These are phyloP conservation scores for Aspergillus sclerotioniger DNA, from an alignment of 495 filamentous ascomycete genomes.

Conservation along the genomic window DNA sequence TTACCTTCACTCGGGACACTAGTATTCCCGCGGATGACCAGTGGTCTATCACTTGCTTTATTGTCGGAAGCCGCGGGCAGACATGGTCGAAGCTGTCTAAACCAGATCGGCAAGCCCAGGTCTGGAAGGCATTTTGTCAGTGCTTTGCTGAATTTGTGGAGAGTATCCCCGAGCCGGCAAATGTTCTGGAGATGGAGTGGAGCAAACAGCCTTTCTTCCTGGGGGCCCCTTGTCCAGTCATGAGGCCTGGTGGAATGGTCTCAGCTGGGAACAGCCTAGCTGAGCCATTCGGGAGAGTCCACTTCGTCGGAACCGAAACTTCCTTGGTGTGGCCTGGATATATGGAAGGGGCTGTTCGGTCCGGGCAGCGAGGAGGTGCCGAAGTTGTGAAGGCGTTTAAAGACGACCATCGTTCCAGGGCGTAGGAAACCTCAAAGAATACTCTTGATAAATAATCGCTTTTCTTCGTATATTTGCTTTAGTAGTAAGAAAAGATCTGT, in stretches of 20 bases:
- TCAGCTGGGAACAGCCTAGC: conserved; percentile 19
- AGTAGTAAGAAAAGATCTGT: too few relatives aligned
- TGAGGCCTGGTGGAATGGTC: conserved; percentile 21
- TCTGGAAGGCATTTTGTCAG: too few relatives aligned
- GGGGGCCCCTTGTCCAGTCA: conserved; percentile 16
- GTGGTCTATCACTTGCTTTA: conserved; percentile 41
- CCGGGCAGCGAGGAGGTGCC: conserved; percentile 33
- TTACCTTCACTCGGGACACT: conserved; percentile 38
- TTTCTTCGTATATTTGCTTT: too few relatives aligned
- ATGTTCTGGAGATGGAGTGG: too few relatives aligned
- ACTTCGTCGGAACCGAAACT: conserved; percentile 50
- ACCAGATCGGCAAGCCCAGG: too few relatives aligned
- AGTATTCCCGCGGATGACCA: conserved; percentile 25
- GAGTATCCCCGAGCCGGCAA: too few relatives aligned
- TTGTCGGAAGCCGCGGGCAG: conserved; percentile 30
- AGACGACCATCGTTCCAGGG: too few relatives aligned
- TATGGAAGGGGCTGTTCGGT: conserved; percentile 49
- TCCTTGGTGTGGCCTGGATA: conserved; percentile 45
- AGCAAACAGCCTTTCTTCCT: conserved; percentile 8
- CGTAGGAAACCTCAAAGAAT: too few relatives aligned
- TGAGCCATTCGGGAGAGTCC: conserved; percentile 25
- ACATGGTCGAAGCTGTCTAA: conserved; percentile 23
- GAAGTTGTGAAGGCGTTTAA: conserved; percentile 28
- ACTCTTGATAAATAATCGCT: too few relatives aligned
- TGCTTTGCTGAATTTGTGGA: too few relatives aligned